Base-by-base conservation (phyloP, 2,329 filamentous ascomycete species). In the Gnomoniopsis sp. region DNA sequence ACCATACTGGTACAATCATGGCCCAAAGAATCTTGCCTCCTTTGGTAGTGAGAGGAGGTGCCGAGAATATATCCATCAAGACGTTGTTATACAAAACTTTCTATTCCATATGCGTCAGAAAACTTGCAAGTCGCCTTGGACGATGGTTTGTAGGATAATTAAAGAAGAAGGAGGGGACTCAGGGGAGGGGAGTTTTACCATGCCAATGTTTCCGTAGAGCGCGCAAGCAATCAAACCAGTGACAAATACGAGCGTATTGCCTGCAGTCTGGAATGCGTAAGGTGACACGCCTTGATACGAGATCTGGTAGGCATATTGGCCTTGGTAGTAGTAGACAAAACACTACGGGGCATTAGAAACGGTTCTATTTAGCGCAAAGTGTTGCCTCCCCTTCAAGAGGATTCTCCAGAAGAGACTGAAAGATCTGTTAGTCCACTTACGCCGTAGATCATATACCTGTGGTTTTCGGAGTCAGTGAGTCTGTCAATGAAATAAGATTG, bases 51-150 rank as follows among this genome's bases (percentile, higher is more conserved):
- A 85, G 71, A 0, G 75, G 65, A 0, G 82, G 83, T 43, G 77
- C 74, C 2, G 73, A 65, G 65, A 81, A 75, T 1, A 81, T 60
- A 33, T 80, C 77, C 49, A 77, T 71, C 61, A 80, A 71, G 53
- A 85, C 72, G 58, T 81, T 76, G 58, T 76, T 70, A 67, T 83
- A 83, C 50, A 79, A 68, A 12, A 79, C 76, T 62, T 79, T 81
- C 36, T 41, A 12, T 41, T 41, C 12, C 12, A 41, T 12, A 12
- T 41, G 8, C 4, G 36, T 41, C 36, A 41, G 17, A 6, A 36
- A 30, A 4, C 26, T 30, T 30, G 26, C 26, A 30, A 30, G n/a
- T n/a, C 12, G 14, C 12, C 6, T 6, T 41, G 36, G 14, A 8
- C 33, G 33, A 36, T 8, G 14, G 33, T 14, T n/a, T n/a, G n/a